A percentile compares a stretch with the other conserved stretches of the same genome.
These are phyloP conservation scores for Penicillium waksmanii DNA, from an alignment of 495 filamentous ascomycete species.

Conservation along the genomic window DNA sequence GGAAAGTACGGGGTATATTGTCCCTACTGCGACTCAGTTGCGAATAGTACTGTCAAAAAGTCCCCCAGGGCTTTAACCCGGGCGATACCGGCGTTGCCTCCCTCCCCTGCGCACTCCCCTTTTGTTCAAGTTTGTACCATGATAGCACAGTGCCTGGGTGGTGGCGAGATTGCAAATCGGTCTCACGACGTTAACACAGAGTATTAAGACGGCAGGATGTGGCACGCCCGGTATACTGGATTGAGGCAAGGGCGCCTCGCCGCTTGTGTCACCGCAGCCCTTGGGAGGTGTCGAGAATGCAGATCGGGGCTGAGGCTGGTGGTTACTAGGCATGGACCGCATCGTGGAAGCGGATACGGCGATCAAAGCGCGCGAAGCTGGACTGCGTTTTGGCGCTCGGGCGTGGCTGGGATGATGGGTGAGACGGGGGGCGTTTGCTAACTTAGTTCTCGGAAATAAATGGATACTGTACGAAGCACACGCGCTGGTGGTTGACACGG, in stretches of 20 bases:
- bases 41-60: no score
- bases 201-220: constrained; percentile 21
- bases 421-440: background rate
- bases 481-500: no score
- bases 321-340: constrained; percentile 1
- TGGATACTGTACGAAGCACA: no score
- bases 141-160: constrained; percentile 6
- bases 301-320: constrained; percentile 11
- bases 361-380: background rate
- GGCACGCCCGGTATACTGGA: constrained; percentile 10
- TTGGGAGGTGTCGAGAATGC: constrained; percentile 6
- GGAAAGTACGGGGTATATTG: no score
- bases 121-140: no score
- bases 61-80: no score
- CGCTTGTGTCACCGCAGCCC: constrained; percentile 23
- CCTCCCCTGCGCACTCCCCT: background rate
- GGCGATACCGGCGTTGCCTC: no score
- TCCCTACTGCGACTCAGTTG: no score
- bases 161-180: constrained; percentile 14
- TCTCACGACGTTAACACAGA: constrained; percentile 27
- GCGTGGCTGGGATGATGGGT: background rate
- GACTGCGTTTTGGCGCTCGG: background rate
- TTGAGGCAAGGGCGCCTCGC: constrained; percentile 13
- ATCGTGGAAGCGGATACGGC: constrained; percentile 1
- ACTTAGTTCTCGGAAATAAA: no score